These are phyloP conservation scores for Nyctanthes arbortristis DNA, from an alignment of 257 asterid genomes.

Conservation along the genomic window DNA sequence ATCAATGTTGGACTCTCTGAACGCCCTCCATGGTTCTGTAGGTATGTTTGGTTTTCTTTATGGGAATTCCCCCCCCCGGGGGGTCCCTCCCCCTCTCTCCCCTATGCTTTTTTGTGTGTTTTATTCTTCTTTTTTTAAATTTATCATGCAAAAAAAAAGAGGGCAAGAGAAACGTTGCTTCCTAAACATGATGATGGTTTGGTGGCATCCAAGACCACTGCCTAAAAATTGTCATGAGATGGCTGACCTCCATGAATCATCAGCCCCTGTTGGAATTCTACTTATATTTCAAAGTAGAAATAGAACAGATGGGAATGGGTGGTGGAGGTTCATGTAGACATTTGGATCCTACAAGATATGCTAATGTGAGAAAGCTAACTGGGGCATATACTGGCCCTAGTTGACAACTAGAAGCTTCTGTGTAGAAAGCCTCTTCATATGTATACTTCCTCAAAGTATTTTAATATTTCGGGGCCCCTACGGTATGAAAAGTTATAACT, in stretches of 20 bases:
- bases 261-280: no score
- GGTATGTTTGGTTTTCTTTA: constrained; percentile 45
- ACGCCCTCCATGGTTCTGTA: constrained; percentile 94
- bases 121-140: no score
- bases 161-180: not conserved
- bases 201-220: not conserved
- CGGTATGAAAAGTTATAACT: not conserved
- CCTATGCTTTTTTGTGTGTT: no score
- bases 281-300: no score
- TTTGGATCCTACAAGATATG: no score
- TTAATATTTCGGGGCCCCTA: not conserved
- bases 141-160: constrained; percentile 7
- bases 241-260: not conserved
- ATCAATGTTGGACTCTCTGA: constrained; percentile 79
- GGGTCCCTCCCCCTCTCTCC: no score
- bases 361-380: not conserved
- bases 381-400: not conserved
- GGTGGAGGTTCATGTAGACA: no score
- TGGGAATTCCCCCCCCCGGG: no score
- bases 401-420: not conserved
- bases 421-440: not conserved
- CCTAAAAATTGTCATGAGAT: not conserved
- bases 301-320: no score
- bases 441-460: not conserved
- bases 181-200: not conserved